Percentiles rank a stretch among this genome's conserved stretches.
These are phyloP conservation scores for Colletotrichum lupini DNA, from an alignment of 2,329 filamentous ascomycete genomes.

Conservation along the genomic window DNA sequence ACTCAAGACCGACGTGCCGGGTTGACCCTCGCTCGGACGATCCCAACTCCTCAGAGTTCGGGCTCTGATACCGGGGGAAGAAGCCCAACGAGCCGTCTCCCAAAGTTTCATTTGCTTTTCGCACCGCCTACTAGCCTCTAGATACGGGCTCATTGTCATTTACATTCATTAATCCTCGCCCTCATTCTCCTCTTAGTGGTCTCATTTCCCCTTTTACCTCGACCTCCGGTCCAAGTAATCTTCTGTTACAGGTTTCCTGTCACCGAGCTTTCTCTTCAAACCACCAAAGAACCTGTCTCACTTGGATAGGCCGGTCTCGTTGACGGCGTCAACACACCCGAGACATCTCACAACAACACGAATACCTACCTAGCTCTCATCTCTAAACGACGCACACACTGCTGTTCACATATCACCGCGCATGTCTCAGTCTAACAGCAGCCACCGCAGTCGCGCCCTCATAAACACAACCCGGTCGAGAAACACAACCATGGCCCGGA, in stretches of 20 bases:
- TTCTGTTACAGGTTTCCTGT: background rate
- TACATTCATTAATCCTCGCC: background rate
- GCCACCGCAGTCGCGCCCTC: background rate
- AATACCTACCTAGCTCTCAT: background rate
- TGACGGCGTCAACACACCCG: background rate
- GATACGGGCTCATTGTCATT: background rate
- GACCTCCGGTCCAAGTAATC: background rate
- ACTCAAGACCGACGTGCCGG: slow-evolving; percentile 1
- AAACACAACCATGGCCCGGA: slow-evolving; percentile 7
- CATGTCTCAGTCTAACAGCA: background rate
- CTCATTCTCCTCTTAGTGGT: background rate
- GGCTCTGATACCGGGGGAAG: slow-evolving; percentile 30
- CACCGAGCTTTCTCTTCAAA: background rate
- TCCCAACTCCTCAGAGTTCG: slow-evolving; percentile 1
- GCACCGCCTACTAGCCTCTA: slow-evolving; percentile 4
- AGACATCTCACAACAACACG: background rate
- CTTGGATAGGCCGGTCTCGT: background rate
- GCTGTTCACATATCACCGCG: background rate
- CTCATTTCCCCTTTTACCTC: background rate
- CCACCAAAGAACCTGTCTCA: background rate
- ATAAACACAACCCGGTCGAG: background rate
- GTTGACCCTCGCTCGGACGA: slow-evolving; percentile 32
- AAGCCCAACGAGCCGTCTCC: slow-evolving; percentile 1
- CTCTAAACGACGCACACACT: background rate
- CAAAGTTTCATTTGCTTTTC: background rate